Percentiles rank a stretch among this genome's conserved stretches.
These are phyloP conservation scores for Monoraphidium neglectum DNA, from an alignment of 139 green algal genomes.

Conservation along the genomic window DNA sequence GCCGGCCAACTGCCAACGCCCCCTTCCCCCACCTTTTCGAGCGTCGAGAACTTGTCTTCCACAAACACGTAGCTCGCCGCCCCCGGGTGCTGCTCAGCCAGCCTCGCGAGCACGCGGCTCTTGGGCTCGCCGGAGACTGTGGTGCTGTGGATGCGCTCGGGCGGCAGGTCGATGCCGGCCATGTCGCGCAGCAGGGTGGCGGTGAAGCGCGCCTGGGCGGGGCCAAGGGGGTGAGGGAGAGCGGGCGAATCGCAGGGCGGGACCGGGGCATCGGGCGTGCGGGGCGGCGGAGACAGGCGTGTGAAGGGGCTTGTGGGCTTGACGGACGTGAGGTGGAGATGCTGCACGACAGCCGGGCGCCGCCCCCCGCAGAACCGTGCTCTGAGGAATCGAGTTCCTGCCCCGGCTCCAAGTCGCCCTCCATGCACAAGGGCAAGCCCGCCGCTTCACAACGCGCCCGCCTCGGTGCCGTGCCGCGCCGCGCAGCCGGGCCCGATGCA, in stretches of 20 bases:
- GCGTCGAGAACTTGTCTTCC: conserved; percentile 89
- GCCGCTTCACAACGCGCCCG: too few species aligned
- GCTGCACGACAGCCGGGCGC: too few species aligned
- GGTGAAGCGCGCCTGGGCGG: conserved; percentile 81
- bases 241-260: background rate
- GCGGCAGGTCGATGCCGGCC: conserved; percentile 75
- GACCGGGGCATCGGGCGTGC: too few species aligned
- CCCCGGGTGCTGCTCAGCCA: conserved; percentile 62
- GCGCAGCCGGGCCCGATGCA: too few species aligned
- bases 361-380: too few species aligned
- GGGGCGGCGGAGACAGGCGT: too few species aligned
- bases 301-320: too few species aligned
- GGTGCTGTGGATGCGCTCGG: conserved; percentile 74
- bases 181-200: conserved; percentile 84
- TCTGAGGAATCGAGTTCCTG: too few species aligned
- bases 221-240: background rate
- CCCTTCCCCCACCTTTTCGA: conserved; percentile 80
- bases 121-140: conserved; percentile 81
- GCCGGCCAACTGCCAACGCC: background rate
- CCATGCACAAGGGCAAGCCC: too few species aligned
- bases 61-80: conserved; percentile 73
- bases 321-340: too few species aligned
- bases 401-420: too few species aligned
- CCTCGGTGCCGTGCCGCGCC: too few species aligned
- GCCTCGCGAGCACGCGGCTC: conserved; percentile 66